Evolutionary conservation across 129 eudicot species (phyloP), one percentile per base, ranked within the genome.

Genomic region (Solidago caesia): DNA sequence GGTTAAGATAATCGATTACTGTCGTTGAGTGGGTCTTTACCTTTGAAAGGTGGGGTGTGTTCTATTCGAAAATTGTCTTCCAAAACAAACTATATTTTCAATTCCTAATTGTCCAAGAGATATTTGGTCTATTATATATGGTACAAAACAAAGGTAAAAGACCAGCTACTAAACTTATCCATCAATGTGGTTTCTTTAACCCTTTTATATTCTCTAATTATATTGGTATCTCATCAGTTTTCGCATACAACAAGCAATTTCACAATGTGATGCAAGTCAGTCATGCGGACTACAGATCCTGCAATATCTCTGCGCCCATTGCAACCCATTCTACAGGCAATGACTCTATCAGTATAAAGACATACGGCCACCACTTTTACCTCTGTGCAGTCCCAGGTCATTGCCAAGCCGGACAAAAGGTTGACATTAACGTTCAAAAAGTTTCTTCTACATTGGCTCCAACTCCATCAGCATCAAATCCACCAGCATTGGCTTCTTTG

Each of bases 221-320:
- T 60, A 26, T 41, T 21, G 4, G 8, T 7, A 42, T 75, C 33
- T 56, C 91, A 92, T 56, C 91, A 92, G 97, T 85, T 55, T 92
- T 92, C 64, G 72, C 87, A 76, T 92, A 92, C 89, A 87, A 80
- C 71, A 77, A 89, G 7, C 88, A 92, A 43, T 92, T 92, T 75
- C 97, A 92, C 91, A 89, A 92, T 69, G 97, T 92, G 84, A 89
- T 92, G 96, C 97, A 92, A 92, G 97, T 92, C 1, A 84, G 47
- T 8, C 97, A 92, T 63, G 66, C 82, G 7, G 85, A 87, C 26
- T 92, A 82, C 74, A 53, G 71, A 75, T 76, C 97, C 4, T 89
- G 96, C 87, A 92, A 92, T 73, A 83, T 77, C 11, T 78, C 91
- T 2, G 74, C 88, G 41, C 96, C 97, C 9, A 87, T 89, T 71